Evolutionary conservation across 2,329 filamentous ascomycete species (phyloP).

Genomic region (Fusarium equiseti): DNA sequence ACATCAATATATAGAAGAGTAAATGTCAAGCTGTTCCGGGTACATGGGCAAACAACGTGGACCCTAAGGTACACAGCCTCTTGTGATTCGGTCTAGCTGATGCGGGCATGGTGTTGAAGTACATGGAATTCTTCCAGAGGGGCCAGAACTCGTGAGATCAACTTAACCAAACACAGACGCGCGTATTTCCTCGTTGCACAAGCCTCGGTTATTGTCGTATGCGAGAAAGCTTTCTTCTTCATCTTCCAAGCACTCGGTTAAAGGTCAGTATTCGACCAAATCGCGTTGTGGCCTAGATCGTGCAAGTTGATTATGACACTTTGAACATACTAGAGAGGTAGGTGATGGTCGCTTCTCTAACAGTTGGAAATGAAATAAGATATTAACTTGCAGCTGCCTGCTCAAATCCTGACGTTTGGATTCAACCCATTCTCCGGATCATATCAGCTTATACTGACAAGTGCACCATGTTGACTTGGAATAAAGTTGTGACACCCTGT

Average conservation of each 20-base stretch:
- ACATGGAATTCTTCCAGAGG: constrained; percentile 26
- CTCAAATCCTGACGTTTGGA: background rate
- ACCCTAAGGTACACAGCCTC: background rate
- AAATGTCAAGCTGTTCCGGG: background rate
- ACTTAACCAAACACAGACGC: background rate
- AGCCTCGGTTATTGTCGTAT: background rate
- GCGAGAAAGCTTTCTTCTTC: background rate
- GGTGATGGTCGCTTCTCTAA: background rate
- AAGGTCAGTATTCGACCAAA: background rate
- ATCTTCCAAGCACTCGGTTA: background rate
- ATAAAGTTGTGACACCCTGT: constrained; percentile 2
- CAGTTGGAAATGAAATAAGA: background rate
- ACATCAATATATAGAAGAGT: background rate
- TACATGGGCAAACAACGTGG: background rate
- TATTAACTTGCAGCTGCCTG: background rate
- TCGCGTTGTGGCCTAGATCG: background rate
- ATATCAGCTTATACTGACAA: constrained; percentile 2
- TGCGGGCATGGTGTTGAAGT: constrained; percentile 13
- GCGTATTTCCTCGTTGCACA: background rate
- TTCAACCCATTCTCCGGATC: background rate
- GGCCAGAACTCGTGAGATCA: constrained; percentile 31
- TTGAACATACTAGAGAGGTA: background rate
- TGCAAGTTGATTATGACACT: background rate
- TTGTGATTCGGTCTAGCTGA: background rate
- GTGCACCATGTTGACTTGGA: background rate